Evolutionary conservation across 1,139 yeast genomes (phyloP).

Genomic region (Pichia kudriavzevii): DNA sequence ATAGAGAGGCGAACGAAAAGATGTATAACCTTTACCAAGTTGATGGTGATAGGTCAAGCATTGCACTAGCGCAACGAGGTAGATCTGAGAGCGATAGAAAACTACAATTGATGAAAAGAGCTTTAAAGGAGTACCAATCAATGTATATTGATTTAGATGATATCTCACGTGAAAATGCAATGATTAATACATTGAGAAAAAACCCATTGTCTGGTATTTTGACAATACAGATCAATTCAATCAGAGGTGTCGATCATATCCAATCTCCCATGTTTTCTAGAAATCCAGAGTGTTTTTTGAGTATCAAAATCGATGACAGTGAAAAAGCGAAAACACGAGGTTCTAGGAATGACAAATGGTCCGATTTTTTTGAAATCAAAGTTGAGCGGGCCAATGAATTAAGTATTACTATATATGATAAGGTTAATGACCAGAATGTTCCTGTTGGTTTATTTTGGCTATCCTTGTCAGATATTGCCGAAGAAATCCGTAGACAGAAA

Average conservation of each 20-base stretch:
- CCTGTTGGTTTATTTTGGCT: slow-evolving; percentile 97
- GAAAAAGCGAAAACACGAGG: slow-evolving; percentile 56
- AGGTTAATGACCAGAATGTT: slow-evolving; percentile 51
- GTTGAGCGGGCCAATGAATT: slow-evolving; percentile 90
- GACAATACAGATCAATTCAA: slow-evolving; percentile 60
- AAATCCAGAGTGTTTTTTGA: slow-evolving; percentile 71
- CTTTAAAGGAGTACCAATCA: slow-evolving; percentile 81
- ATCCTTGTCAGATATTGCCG: slow-evolving; percentile 81
- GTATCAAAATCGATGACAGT: slow-evolving; percentile 80
- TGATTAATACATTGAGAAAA: slow-evolving; percentile 64
- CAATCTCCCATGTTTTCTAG: slow-evolving; percentile 73
- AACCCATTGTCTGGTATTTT: slow-evolving; percentile 79
- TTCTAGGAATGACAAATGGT: slow-evolving; percentile 75
- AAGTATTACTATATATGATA: slow-evolving; percentile 81
- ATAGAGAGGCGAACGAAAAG: slow-evolving; percentile 86
- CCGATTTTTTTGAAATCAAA: slow-evolving; percentile 70
- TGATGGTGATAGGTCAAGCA: slow-evolving; percentile 84
- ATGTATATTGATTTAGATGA: slow-evolving; percentile 72
- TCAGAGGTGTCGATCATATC: slow-evolving; percentile 87
- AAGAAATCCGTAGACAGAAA: slow-evolving; percentile 85
- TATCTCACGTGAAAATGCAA: slow-evolving; percentile 53
- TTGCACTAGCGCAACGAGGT: slow-evolving; percentile 86
- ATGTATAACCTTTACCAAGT: slow-evolving; percentile 75
- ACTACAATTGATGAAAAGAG: slow-evolving; percentile 73
- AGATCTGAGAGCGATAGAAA: slow-evolving; percentile 77